These are phyloP conservation scores for Spathaspora sp. DNA, from an alignment of 1,139 yeast species.

Conservation along the genomic window DNA sequence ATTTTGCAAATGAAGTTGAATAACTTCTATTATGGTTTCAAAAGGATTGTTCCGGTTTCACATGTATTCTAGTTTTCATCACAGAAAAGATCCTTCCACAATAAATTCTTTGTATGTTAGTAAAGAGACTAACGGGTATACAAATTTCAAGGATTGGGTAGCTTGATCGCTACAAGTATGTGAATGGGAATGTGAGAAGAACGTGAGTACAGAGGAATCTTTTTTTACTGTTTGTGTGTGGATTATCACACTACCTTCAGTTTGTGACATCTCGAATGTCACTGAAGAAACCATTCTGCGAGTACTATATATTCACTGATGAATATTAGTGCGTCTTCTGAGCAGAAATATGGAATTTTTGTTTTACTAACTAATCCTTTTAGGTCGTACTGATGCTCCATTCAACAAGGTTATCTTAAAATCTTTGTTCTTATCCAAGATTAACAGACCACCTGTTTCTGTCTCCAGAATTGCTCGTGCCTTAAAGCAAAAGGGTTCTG, in stretches of 20 bases:
- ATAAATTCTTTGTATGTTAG: slow-evolving; percentile 9
- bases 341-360: slow-evolving; percentile 45
- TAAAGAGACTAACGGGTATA: slow-evolving; percentile 12
- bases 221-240: neutral
- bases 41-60: neutral
- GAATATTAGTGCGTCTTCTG: slow-evolving; percentile 54
- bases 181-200: neutral
- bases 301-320: slow-evolving; percentile 41
- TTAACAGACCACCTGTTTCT: slow-evolving; percentile 99
- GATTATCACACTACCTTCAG: slow-evolving; percentile 1
- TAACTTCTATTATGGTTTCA: slow-evolving; percentile 9
- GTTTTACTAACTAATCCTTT: slow-evolving; percentile 43
- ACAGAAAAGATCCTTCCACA: slow-evolving; percentile 7
- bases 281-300: slow-evolving; percentile 46
- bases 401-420: slow-evolving; percentile 97
- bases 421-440: slow-evolving; percentile 94
- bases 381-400: slow-evolving; percentile 97
- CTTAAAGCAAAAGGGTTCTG: slow-evolving; percentile 79
- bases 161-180: slow-evolving; percentile 13
- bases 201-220: neutral
- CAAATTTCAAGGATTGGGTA: slow-evolving; percentile 8
- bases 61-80: neutral
- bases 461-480: slow-evolving; percentile 88
- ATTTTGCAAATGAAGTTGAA: neutral
- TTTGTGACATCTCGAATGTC: no score